Evolutionary conservation across 1,284 basidiomycete species (phyloP), one percentile per base, ranked within the genome.

Genomic region (Butyriboletus appendiculatus): DNA sequence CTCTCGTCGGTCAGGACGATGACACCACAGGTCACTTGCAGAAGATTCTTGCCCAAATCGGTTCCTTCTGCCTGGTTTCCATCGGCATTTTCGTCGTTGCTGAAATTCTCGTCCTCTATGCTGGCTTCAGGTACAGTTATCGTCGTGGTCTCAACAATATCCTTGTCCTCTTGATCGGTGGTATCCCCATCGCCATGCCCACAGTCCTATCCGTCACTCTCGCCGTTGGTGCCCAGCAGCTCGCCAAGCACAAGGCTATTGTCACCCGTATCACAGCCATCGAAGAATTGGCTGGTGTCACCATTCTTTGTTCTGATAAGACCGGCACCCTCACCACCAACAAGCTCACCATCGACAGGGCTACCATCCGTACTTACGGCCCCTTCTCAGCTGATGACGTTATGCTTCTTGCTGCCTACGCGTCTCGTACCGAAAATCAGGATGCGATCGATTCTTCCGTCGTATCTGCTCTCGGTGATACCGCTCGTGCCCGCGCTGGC

Each of bases 161-260:
- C 77, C 85, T 97, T 46, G 94, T 97, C 64, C 90, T 97, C 73
- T 82, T 98, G 83, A 97, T 98, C 77, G 93, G 95, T 82, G 95
- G 95, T 84, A 97, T 98, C 69, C 96, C 96, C 70, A 97, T 97
- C 77, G 95, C 94, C 72, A 96, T 98, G 94, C 95, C 95, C 65
- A 96, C 94, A 62, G 95, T 98, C 63, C 76, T 96, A 61, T 96
- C 94, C 55, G 94, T 96, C 76, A 97, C 95, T 35, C 92, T 98
- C 70, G 96, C 95, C 59, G 95, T 98, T 72, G 95, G 95, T 78
- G 95, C 96, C 55, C 94, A 96, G 77, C 95, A 98, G 73, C 88
- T 98, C 64, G 95, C 95, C 68, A 96, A 96, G 82, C 94, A 96
- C 84, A 96, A 98, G 83, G 95, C 94, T 60, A 97, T 97, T 62